These are phyloP conservation scores for Ustilago lituana DNA, from an alignment of 1,284 basidiomycete species.

Conservation along the genomic window DNA sequence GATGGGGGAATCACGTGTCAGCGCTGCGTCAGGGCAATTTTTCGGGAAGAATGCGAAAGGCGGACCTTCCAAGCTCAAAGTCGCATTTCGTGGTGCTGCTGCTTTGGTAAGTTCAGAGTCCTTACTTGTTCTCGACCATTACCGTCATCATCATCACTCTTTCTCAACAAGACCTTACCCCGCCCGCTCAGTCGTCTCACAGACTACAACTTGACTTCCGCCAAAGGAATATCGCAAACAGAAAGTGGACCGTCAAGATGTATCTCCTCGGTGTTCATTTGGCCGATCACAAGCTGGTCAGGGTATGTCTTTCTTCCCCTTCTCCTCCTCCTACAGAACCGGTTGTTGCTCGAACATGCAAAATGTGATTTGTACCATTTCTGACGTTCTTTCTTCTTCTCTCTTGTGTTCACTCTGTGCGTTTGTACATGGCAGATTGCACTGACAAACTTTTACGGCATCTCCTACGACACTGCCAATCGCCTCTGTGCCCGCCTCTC, in stretches of 20 bases:
- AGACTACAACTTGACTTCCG: too few species aligned
- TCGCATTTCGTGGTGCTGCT: too few species aligned
- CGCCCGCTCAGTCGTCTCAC: too few species aligned
- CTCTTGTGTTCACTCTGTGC: too few species aligned
- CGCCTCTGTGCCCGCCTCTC: constrained; percentile 86
- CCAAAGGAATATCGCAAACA: too few species aligned
- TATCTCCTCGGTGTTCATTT: constrained; percentile 65
- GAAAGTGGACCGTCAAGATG: constrained; percentile 39
- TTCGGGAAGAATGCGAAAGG: constrained; percentile 17
- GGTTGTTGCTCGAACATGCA: neutral
- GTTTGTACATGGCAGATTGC: constrained; percentile 82
- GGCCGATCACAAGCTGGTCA: constrained; percentile 65
- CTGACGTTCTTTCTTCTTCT: too few species aligned
- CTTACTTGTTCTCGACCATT: too few species aligned
- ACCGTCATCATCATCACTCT: too few species aligned
- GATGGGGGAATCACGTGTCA: constrained; percentile 26
- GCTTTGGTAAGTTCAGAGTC: too few species aligned
- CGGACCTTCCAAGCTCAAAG: too few species aligned
- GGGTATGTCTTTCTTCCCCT: constrained; percentile 47
- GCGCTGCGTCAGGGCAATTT: too few species aligned
- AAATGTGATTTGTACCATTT: neutral
- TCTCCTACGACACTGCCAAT: constrained; percentile 78
- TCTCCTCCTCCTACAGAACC: neutral
- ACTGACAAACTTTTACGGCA: constrained; percentile 82
- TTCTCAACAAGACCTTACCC: too few species aligned